phyloP scores from a whole-genome alignment of 192 early-diverging fungal species.

The Coemansia sp. region DNA sequence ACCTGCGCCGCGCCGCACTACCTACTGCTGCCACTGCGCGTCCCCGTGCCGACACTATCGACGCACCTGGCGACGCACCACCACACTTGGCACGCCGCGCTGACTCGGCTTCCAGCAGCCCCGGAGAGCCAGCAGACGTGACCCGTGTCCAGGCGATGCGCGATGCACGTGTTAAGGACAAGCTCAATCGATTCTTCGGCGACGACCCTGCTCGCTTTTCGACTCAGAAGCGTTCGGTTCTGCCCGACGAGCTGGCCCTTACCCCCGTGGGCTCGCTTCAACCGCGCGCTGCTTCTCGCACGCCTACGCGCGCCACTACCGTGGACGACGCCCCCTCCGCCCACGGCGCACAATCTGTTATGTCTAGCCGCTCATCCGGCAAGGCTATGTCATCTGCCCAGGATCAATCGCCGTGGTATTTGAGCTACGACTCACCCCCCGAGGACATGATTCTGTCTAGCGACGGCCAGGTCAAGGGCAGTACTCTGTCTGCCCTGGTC shows the following conservation, averaged over 20 bases:
- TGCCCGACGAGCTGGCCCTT: constrained; percentile 32
- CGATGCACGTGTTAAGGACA: constrained; percentile 52
- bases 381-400: constrained; percentile 23
- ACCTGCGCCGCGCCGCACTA: constrained; percentile 21
- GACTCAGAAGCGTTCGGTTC: constrained; percentile 25
- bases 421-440: constrained; percentile 71
- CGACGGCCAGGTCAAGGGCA: constrained; percentile 89
- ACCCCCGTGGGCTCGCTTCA: constrained; percentile 29
- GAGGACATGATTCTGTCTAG: constrained; percentile 79
- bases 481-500: constrained; percentile 79
- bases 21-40: constrained; percentile 13
- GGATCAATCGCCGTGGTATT: constrained; percentile 69
- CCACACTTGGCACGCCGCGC: constrained; percentile 38
- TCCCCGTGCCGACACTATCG: constrained; percentile 48
- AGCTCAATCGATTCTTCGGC: constrained; percentile 63
- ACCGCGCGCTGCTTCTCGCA: constrained; percentile 19
- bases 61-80: constrained; percentile 28
- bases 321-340: constrained; percentile 23
- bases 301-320: constrained; percentile 21
- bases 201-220: constrained; percentile 51
- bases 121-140: constrained; percentile 16
- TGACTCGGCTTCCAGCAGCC: constrained; percentile 1
- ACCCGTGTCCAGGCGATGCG: constrained; percentile 17
- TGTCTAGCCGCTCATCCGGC: constrained; percentile 38
- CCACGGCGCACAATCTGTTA: constrained; percentile 28